phyloP scores from a whole-genome alignment of 805 yeast genomes.

The Komagataella pastoris region DNA sequence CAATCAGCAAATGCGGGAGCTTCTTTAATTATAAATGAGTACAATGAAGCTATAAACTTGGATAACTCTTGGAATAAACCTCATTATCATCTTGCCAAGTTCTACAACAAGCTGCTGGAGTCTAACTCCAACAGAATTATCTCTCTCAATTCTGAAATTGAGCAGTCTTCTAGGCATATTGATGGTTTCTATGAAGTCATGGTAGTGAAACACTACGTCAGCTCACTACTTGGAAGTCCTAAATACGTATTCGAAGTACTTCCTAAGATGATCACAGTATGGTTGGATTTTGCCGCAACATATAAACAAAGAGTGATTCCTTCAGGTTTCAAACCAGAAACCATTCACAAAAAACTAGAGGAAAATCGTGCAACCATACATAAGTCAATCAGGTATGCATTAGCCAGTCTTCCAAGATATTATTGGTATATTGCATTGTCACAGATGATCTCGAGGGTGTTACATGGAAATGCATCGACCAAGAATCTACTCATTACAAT shows the following conservation, averaged over 20 bases:
- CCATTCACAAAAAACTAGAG: constrained; percentile 15
- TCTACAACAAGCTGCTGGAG: constrained; percentile 66
- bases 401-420: constrained; percentile 33
- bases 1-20: constrained; percentile 74
- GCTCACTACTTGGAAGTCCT: constrained; percentile 48
- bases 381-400: constrained; percentile 29
- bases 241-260: constrained; percentile 67
- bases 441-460: constrained; percentile 70
- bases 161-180: constrained; percentile 12
- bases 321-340: constrained; percentile 13
- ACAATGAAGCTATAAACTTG: constrained; percentile 39
- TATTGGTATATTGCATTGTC: constrained; percentile 79
- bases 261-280: constrained; percentile 72
- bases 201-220: constrained; percentile 41
- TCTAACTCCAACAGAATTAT: constrained; percentile 14
- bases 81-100: constrained; percentile 67
- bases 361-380: constrained; percentile 32
- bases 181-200: constrained; percentile 41
- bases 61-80: constrained; percentile 65
- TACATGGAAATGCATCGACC: constrained; percentile 46
- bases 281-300: constrained; percentile 65
- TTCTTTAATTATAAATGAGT: constrained; percentile 57
- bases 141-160: constrained; percentile 4
- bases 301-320: constrained; percentile 14
- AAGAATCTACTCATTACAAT: constrained; percentile 43